A percentile compares a stretch with the other conserved stretches of the same genome.
Conservation (phyloP, 148 eudicot genomes). For the Silene conica region DNA sequence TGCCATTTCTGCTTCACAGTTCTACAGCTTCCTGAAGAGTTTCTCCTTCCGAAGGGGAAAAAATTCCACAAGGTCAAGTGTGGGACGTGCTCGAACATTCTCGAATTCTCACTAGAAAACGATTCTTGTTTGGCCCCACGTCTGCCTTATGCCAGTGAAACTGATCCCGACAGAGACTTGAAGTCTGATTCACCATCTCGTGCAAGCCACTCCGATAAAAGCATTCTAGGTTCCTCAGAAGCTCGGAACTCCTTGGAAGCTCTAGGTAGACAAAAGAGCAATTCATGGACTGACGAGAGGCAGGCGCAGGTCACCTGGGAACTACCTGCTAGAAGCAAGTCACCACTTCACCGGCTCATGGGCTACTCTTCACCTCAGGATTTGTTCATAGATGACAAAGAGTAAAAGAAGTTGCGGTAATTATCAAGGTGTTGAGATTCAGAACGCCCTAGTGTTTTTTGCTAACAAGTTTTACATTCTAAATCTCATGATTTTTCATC, state of each 20-base stretch:
- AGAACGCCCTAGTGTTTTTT: not conserved
- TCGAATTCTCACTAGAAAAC: constrained; percentile 48
- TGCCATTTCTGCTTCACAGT: constrained; percentile 53
- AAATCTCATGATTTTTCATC: not conserved
- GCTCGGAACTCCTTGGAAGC: constrained; percentile 29
- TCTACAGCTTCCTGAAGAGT: constrained; percentile 62
- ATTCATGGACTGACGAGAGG: constrained; percentile 21
- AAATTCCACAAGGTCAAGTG: constrained; percentile 50
- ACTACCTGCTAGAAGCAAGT: constrained; percentile 36
- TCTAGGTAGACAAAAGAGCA: constrained; percentile 29
- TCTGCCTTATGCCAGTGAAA: constrained; percentile 23
- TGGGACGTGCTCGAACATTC: constrained; percentile 49
- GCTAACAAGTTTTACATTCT: not conserved
- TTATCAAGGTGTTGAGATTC: not conserved
- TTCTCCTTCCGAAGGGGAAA: constrained; percentile 47
- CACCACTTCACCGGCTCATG: constrained; percentile 81
- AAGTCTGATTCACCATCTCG: constrained; percentile 9
- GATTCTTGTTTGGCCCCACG: constrained; percentile 40
- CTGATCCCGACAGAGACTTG: constrained; percentile 12
- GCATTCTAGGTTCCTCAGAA: constrained; percentile 29
- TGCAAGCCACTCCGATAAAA: constrained; percentile 23
- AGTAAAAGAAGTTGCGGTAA: constrained; percentile 1
- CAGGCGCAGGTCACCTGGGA: constrained; percentile 40
- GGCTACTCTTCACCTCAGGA: constrained; percentile 66
- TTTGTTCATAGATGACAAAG: constrained; percentile 26